Evolutionary conservation across 148 eudicot genomes (phyloP).

Genomic region (Arctostaphylos glauca): DNA sequence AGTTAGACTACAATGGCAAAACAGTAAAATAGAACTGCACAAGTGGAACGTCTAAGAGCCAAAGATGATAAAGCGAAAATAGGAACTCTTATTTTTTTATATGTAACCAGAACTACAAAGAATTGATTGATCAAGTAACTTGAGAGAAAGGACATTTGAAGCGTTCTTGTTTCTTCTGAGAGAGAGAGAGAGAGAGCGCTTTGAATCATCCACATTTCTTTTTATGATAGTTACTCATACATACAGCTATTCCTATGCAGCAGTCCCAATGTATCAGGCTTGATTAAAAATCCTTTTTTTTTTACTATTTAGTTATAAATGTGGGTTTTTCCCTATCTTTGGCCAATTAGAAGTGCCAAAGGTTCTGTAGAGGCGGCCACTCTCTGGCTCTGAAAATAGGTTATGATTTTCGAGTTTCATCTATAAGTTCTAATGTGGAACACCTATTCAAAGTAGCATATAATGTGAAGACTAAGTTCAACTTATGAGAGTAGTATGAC

Average conservation of each 20-base stretch:
- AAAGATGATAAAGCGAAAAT: neutral
- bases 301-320: neutral
- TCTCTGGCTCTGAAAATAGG: neutral
- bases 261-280: neutral
- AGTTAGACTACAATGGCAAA: neutral
- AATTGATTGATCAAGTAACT: neutral
- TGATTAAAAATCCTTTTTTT: neutral
- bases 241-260: neutral
- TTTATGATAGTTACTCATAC: neutral
- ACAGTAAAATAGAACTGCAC: neutral
- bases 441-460: neutral
- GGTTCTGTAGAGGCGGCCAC: neutral
- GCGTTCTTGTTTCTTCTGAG: neutral
- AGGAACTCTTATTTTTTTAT: neutral
- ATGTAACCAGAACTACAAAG: neutral
- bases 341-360: neutral
- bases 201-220: neutral
- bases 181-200: neutral
- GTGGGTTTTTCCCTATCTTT: neutral
- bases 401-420: neutral
- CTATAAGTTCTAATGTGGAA: neutral
- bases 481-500: neutral
- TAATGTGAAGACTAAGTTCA: neutral
- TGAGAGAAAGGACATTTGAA: neutral
- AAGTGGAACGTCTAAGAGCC: neutral